Evolutionary conservation across 805 yeast genomes (phyloP).

Genomic region (Maudiozyma serrabonitensis): DNA sequence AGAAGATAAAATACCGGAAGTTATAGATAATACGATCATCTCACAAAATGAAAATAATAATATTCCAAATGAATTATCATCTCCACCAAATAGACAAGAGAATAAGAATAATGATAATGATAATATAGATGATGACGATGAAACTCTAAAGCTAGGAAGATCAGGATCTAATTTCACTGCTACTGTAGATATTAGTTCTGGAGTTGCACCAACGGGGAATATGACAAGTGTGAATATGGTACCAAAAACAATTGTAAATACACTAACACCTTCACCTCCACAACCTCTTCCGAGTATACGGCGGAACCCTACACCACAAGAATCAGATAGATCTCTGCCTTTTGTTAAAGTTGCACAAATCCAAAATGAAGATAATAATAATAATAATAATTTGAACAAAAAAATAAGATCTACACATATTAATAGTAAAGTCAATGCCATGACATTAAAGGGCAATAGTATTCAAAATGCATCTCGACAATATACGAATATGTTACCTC

Average conservation of each 20-base stretch:
- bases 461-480: background rate
- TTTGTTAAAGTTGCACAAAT: background rate
- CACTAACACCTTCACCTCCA: background rate
- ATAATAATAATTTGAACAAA: no score
- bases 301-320: background rate
- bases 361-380: no score
- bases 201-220: background rate
- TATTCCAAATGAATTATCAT: background rate
- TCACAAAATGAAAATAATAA: background rate
- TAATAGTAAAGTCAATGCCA: conserved; percentile 2
- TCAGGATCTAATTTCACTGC: conserved; percentile 1
- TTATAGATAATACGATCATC: no score
- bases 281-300: background rate
- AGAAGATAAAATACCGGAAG: no score
- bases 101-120: background rate
- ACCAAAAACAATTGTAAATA: background rate
- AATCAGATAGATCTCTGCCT: no score
- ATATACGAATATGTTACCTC: background rate
- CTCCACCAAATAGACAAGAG: background rate
- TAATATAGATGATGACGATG: background rate
- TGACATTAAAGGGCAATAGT: conserved; percentile 3
- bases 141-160: background rate
- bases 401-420: background rate
- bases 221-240: background rate
- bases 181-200: background rate